A percentile compares a stretch with the other conserved stretches of the same genome.
Evolutionary conservation across 2,329 filamentous ascomycete genomes (phyloP).

Genomic region (Gnomoniopsis smithogilvyi): DNA sequence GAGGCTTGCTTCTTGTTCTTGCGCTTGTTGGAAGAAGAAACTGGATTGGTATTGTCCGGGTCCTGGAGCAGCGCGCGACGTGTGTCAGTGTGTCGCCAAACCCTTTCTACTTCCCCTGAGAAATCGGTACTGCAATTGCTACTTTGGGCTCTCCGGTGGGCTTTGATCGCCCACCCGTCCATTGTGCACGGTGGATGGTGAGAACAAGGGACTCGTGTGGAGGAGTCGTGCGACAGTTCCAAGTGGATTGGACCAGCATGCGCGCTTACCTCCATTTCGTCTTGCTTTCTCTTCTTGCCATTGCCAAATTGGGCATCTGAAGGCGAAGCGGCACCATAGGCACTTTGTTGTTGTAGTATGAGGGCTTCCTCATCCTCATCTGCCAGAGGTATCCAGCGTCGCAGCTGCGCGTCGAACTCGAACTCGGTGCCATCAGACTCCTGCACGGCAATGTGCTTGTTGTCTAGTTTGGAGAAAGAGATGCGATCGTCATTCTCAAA

Average conservation of each 20-base stretch:
- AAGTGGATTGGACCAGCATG: constrained; percentile 22
- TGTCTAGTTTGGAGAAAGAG: constrained; percentile 79
- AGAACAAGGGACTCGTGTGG: constrained; percentile 3
- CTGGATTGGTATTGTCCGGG: constrained; percentile 28
- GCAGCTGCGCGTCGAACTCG: constrained; percentile 70
- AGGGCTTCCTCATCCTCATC: constrained; percentile 31
- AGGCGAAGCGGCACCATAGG: constrained; percentile 23
- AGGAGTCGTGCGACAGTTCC: constrained; percentile 17
- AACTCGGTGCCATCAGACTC: constrained; percentile 76
- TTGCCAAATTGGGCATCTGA: constrained; percentile 18
- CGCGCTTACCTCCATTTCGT: constrained; percentile 41
- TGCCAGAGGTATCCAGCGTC: constrained; percentile 67
- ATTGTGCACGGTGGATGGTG: background rate
- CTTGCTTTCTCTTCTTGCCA: constrained; percentile 42
- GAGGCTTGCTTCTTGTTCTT: constrained; percentile 40
- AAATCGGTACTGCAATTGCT: constrained; percentile 2
- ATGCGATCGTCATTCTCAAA: constrained; percentile 80
- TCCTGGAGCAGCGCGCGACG: constrained; percentile 18
- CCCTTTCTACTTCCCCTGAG: background rate
- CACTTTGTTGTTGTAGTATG: constrained; percentile 27
- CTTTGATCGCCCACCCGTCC: background rate
- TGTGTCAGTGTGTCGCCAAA: constrained; percentile 19
- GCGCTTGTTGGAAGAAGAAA: constrained; percentile 11
- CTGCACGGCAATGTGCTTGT: constrained; percentile 79
- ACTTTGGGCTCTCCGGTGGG: background rate